Evolutionary conservation across 2,329 filamentous ascomycete genomes (phyloP), one percentile per base, ranked within the genome.

Genomic region (Cladosporium phlei): DNA sequence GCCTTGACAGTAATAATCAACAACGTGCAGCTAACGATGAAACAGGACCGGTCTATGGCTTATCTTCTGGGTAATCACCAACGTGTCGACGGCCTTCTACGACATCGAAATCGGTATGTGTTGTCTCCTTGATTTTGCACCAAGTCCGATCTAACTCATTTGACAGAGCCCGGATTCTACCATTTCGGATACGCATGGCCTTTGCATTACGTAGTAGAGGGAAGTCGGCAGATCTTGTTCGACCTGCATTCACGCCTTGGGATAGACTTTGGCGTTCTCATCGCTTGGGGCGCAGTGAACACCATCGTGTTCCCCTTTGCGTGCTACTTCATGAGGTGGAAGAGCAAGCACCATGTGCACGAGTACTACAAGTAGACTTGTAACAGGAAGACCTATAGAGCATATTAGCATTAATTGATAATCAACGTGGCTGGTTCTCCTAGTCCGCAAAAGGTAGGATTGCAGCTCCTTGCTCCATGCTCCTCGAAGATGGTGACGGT

Each of bases 61-160:
- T 2, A 82, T 84, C 47, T 83, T 82, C 55, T 83, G 79, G 80
- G 78, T 84, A 32, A 80, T 85, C 47, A 75, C 77, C 5, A 85
- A 85, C 55, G 78, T 83, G 0, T 68, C 72, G 0, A 82, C 78
- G 0, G 66, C 71, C 0, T 82, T 85, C 55, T 79, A 83, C 59
- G 65, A 76, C 3, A 66, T 46, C 24, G 33, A 22, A 8, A 1
- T 46, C 10, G 25, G 39, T 43, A 43, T 9, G 39, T n/a, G n/a
- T 17, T n/a, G n/a, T n/a, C n/a, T n/a, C n/a, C n/a, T n/a, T n/a
- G n/a, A n/a, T n/a, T n/a, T n/a, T n/a, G n/a, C n/a, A n/a, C n/a
- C n/a, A n/a, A n/a, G n/a, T n/a, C n/a, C n/a, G n/a, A n/a, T n/a
- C 32, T 38, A 37, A 46, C 14, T 5, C 84, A 33, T 16, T 76